Base-by-base conservation (phyloP, 345 rosid species). In the Heritiera littoralis region DNA sequence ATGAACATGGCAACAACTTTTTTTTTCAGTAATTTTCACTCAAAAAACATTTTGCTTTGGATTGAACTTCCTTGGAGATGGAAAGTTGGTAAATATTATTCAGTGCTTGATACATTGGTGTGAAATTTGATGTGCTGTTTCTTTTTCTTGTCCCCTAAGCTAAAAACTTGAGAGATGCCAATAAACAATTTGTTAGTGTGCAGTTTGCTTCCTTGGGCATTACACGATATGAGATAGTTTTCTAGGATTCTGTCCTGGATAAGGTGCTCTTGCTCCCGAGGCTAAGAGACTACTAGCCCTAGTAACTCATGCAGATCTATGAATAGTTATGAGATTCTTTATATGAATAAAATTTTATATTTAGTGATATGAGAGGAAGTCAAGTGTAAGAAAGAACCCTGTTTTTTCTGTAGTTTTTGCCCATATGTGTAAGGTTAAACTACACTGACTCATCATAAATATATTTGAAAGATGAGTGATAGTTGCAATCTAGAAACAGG, bases 61-160 rank as follows among this genome's bases (percentile, higher is more conserved):
- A 59, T 3, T n/a, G 13, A 59, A n/a, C 64, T 59, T 59, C 12
- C 64, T 10, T 28, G 38, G 43, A 40, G 43, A 40, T 40, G 43
- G 6, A 23, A 61, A 61, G 66, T 58, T 9, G 63, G 28, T 61
- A 61, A 61, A 61, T 28, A 11, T 5, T 23, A 23, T 1, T 23
- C 7, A 1, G 32, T 20, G 64, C 64, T 59, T 59, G 13, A 61
- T 61, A 28, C 14, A 5, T 40, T 92, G 92, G 94, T 88, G 94
- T 61, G 40, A 60, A 60, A 23, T 38, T 61, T 61, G 17, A 61
- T 30, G 17, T 9, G 23, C 38, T 28, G 28, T 59, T 9, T 58
- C 12, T 55, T 20, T 58, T 56, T 58, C 3, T 9, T 35, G 38
- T 2, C 30, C 63, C 32, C 63, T n/a, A 20, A 58, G 30, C 14